These are phyloP conservation scores for Closterium sp. DNA, from an alignment of 139 green algal species.

Conservation along the genomic window DNA sequence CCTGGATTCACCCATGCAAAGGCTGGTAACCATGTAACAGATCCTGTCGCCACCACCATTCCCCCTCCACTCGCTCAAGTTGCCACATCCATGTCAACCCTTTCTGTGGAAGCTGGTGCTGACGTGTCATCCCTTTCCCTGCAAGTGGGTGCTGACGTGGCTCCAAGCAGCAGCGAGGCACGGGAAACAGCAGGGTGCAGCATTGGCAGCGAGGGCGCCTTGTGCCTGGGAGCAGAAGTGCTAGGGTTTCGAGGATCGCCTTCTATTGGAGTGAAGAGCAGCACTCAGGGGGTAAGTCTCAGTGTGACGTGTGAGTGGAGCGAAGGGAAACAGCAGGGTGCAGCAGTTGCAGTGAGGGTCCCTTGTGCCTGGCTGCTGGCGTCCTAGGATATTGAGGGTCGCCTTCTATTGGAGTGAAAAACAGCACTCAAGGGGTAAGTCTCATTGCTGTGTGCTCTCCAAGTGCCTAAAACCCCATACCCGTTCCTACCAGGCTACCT, in stretches of 20 bases:
- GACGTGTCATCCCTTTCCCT: not conserved
- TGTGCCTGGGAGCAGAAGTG: not conserved
- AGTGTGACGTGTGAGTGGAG: too few species aligned
- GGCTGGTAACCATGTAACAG: not conserved
- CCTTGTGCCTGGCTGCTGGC: not conserved
- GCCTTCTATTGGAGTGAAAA: not conserved
- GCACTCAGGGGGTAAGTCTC: too few species aligned
- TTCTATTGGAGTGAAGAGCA: too few species aligned
- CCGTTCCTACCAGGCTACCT: too few species aligned
- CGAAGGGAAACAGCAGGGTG: not conserved
- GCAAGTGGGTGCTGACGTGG: not conserved
- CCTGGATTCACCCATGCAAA: not conserved
- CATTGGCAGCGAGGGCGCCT: not conserved
- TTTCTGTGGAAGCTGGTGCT: not conserved
- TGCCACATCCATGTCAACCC: not conserved
- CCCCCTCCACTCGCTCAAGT: not conserved
- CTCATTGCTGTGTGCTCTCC: too few species aligned
- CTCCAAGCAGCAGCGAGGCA: not conserved
- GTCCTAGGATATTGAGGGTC: not conserved
- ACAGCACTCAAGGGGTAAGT: not conserved
- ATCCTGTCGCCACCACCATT: not conserved
- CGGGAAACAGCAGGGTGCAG: not conserved
- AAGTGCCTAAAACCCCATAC: too few species aligned
- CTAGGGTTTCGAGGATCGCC: too few species aligned
- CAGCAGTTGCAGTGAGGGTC: not conserved